A percentile compares a stretch with the other conserved stretches of the same genome.
phyloP scores from a whole-genome alignment of 2,329 filamentous ascomycete genomes.

The Pseudocercospora pini-densiflorae region DNA sequence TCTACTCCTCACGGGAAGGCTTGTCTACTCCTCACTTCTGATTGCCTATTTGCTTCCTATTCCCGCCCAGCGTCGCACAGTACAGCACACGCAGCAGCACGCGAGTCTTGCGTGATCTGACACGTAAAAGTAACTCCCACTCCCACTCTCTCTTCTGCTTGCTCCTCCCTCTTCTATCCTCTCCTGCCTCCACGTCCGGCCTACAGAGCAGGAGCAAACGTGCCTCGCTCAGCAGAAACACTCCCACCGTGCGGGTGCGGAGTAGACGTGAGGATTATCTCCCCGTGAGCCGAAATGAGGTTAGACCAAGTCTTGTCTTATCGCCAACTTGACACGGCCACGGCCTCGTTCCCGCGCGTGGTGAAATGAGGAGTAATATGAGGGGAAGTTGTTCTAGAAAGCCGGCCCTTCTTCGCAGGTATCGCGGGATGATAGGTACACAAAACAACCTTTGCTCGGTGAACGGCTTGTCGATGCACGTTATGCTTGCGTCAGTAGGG shows the following conservation, averaged over 20 bases:
- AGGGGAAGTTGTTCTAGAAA: background rate
- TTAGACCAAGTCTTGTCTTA: background rate
- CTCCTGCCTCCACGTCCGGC: slow-evolving; percentile 4
- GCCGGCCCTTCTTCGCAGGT: background rate
- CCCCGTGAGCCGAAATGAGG: background rate
- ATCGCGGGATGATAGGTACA: slow-evolving; percentile 5
- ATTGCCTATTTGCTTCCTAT: background rate
- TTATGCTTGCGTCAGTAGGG: slow-evolving; percentile 1
- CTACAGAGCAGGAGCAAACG: too few species aligned
- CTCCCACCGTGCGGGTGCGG: slow-evolving; percentile 2
- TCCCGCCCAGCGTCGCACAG: background rate
- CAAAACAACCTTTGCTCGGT: background rate
- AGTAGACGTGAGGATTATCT: background rate
- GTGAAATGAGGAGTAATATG: slow-evolving; percentile 1
- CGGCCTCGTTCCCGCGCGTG: background rate
- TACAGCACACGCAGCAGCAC: background rate
- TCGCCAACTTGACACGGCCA: background rate
- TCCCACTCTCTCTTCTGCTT: background rate
- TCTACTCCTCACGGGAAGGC: background rate
- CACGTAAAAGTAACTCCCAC: background rate
- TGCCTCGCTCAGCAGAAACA: too few species aligned
- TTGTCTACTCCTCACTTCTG: background rate
- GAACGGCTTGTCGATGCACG: background rate
- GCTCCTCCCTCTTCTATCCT: slow-evolving; percentile 1
- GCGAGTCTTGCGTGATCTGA: background rate